Evolutionary conservation across 2,329 filamentous ascomycete species (phyloP).

Genomic region (Zymoseptoria crescenta): DNA sequence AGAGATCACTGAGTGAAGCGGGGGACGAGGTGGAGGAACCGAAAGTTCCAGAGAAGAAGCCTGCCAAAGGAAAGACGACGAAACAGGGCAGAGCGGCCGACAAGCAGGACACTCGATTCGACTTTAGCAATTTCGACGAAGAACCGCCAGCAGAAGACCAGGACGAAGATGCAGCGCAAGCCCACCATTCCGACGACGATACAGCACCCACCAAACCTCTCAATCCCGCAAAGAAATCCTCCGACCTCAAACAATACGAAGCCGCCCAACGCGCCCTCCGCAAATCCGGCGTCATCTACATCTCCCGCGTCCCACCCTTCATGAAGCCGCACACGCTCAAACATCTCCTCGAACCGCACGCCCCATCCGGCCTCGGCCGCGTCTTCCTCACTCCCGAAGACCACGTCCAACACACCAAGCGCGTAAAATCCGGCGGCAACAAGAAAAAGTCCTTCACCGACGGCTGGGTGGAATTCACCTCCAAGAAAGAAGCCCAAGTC

Average conservation of each 20-base stretch:
- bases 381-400: conserved; percentile 76
- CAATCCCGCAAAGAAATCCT: conserved; percentile 19
- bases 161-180: conserved; percentile 21
- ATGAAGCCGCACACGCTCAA: conserved; percentile 78
- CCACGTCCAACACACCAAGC: conserved; percentile 54
- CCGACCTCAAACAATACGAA: conserved; percentile 62
- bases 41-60: background rate
- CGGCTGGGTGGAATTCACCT: conserved; percentile 77
- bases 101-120: conserved; percentile 9
- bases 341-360: conserved; percentile 66
- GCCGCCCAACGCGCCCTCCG: conserved; percentile 56
- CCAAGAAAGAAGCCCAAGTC: conserved; percentile 69
- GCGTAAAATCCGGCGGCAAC: conserved; percentile 67
- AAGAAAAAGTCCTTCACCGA: conserved; percentile 76
- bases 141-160: conserved; percentile 23
- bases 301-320: conserved; percentile 77
- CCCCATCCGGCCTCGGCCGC: conserved; percentile 56
- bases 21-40: conserved; percentile 5
- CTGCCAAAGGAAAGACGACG: background rate
- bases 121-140: conserved; percentile 16
- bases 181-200: conserved; percentile 15
- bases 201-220: background rate
- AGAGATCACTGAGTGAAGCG: conserved; percentile 18
- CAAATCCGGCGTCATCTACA: conserved; percentile 73
- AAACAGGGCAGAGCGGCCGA: background rate